Evolutionary conservation across 768 basidiomycete genomes (phyloP), one percentile per base, ranked within the genome.

Genomic region (Pisolithus orientalis): DNA sequence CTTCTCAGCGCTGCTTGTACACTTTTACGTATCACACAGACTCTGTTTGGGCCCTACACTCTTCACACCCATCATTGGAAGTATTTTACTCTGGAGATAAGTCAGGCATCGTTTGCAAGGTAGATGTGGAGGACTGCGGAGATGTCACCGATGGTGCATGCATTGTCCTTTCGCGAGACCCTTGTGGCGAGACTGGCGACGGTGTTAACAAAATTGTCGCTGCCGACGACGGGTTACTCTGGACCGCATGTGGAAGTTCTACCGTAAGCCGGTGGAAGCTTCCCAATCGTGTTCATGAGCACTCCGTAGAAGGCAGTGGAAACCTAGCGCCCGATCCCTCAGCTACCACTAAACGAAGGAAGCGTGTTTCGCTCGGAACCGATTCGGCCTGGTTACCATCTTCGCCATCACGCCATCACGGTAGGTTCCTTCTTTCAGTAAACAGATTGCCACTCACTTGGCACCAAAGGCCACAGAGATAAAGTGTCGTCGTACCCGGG

Each of bases 11-110:
- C 10, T 95, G 93, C 62, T 71, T 99, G 14, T 94, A 99, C 62
- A 98, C 95, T 2, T 99, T 97, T 72, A 90, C 90, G 0, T 87
- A 97, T 62, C 95, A 98, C 65, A 84, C 89, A 13, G 92, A 94
- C 54, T 89, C 88, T 13, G 93, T 97, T 44, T 98, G 96, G 95
- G 85, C 94, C 0, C 74, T 99, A 6, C 83, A 82, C 63, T 95
- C 94, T 8, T 77, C 82, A 0, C 94, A 98, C 65, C 90, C 94
- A 0, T 83, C 86, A 7, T 75, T 99, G 48, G 83, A 83, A 65
- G 76, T 83, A 2, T 99, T 99, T 72, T 97, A 95, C 70, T 96
- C 94, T 0, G 96, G 95, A 9, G 95, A 97, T 60, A 80, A 89
- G 28, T 82, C 87, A 3, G 96, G 95, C n/a, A 74, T 85, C 53